Base-by-base conservation (phyloP, 1,139 yeast genomes). In the Suhomyces panamericanus region DNA sequence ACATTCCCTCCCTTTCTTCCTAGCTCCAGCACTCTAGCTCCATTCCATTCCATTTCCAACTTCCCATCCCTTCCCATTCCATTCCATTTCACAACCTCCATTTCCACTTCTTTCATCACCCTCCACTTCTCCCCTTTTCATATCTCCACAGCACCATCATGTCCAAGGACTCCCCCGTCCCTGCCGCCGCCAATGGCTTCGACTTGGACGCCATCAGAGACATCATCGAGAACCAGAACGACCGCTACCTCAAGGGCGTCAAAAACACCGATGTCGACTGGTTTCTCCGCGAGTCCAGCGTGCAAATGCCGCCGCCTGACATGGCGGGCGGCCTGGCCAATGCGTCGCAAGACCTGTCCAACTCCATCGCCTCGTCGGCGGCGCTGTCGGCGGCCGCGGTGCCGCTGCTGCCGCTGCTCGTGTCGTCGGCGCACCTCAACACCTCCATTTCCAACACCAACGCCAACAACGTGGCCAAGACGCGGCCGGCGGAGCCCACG, bases 201-300 rank as follows among this genome's bases (percentile, higher is more conserved):
- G 56, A 54, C 41, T 45, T 54, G 44, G 49, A 49, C 11, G 52
- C 52, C 14, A 49, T 54, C 26, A 44, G 50, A 20, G 49, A 48
- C 28, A 47, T 54, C 31, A 50, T 53, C 16, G 56, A 53, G 39
- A 48, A 50, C 34, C 46, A 46, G 34, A 40, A 48, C 3, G 44
- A 42, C 33, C 36, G 42, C 4, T 56, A 58, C 39, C 55, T 64
- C 27, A 57, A 60, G 43, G 73, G 69, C 2, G 63, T 70, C 15
- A 58, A 59, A 30, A 63, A 60, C 39, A 58, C 63, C 16, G 77
- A 73, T 47, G 69, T 73, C 12, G 76, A 77, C 52, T 80, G 83
- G 84, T 69, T 80, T 48, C 62, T 80, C 15, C 63, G 81, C 46
- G 64, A 62, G 14, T 55, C 67, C 13, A 54, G 44, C n/a, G 54